A percentile compares a stretch with the other conserved stretches of the same genome.
phyloP scores from a whole-genome alignment of 352 stramenopile species.

The Globisporangium alternatum region DNA sequence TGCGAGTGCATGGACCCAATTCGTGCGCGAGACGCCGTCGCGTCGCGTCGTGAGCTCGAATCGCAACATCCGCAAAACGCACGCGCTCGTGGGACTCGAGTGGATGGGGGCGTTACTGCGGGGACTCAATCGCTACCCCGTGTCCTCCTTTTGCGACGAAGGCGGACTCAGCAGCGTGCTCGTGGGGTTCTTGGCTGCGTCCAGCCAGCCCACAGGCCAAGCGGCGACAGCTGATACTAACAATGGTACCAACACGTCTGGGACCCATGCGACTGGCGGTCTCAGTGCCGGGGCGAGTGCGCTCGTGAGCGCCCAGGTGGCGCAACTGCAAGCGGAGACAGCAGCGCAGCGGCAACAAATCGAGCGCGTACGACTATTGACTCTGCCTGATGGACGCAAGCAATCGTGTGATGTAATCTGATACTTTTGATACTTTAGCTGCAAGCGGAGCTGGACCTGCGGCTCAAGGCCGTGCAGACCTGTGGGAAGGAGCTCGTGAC shows the following conservation, averaged over 20 bases:
- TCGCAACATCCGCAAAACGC: conserved; percentile 28
- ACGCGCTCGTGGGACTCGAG: conserved; percentile 28
- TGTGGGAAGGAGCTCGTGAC: conserved; percentile 65
- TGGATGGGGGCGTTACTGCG: conserved; percentile 71
- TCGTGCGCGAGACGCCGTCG: conserved; percentile 26
- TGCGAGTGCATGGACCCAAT: conserved; percentile 35
- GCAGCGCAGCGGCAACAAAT: conserved; percentile 44
- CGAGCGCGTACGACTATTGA: conserved; percentile 25
- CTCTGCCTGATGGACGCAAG: background rate
- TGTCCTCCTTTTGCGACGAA: conserved; percentile 73
- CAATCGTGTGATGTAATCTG: conserved; percentile 2
- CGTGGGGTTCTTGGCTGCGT: conserved; percentile 25
- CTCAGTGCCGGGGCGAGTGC: conserved; percentile 7
- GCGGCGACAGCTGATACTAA: background rate
- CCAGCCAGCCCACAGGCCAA: background rate
- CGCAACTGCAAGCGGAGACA: conserved; percentile 46
- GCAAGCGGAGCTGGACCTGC: conserved; percentile 52
- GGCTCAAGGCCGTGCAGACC: conserved; percentile 46
- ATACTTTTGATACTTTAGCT: conserved; percentile 33
- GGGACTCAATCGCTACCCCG: conserved; percentile 66
- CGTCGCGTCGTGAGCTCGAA: conserved; percentile 74
- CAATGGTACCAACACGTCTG: conserved; percentile 4
- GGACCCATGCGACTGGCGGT: background rate
- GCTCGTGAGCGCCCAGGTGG: conserved; percentile 41
- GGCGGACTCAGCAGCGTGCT: conserved; percentile 59